These are phyloP conservation scores for Neurospora crassa DNA, from an alignment of 2,329 filamentous ascomycete genomes.

Conservation along the genomic window DNA sequence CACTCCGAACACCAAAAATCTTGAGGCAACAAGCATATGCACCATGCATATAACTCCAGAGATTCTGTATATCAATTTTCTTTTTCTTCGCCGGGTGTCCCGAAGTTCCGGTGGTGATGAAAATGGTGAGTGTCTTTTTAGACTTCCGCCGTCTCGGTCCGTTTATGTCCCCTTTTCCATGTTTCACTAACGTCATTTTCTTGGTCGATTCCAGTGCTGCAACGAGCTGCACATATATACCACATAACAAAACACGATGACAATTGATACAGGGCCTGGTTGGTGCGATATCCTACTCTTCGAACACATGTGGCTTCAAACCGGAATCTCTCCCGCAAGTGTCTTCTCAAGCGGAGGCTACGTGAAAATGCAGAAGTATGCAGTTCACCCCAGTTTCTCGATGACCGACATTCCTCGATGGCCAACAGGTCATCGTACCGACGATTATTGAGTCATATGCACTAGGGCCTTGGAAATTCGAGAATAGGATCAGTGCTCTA, in stretches of 20 bases:
- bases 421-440: neutral
- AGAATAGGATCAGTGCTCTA: neutral
- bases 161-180: neutral
- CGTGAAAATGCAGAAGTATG: neutral
- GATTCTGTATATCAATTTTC: neutral
- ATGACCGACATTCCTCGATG: neutral
- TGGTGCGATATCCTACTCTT: neutral
- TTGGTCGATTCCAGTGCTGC: neutral
- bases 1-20: neutral
- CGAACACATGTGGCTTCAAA: neutral
- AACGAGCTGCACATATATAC: neutral
- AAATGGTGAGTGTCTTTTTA: neutral
- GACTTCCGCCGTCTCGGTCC: neutral
- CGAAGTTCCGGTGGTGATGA: neutral
- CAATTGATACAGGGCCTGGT: neutral
- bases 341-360: neutral
- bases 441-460: neutral
- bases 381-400: neutral
- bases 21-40: neutral
- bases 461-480: neutral
- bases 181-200: neutral
- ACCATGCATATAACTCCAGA: neutral
- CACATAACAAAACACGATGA: neutral
- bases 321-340: neutral
- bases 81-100: accelerated